These are phyloP conservation scores for Ensete glaucum DNA, from an alignment of 176 grass and related monocot genomes.

Conservation along the genomic window DNA sequence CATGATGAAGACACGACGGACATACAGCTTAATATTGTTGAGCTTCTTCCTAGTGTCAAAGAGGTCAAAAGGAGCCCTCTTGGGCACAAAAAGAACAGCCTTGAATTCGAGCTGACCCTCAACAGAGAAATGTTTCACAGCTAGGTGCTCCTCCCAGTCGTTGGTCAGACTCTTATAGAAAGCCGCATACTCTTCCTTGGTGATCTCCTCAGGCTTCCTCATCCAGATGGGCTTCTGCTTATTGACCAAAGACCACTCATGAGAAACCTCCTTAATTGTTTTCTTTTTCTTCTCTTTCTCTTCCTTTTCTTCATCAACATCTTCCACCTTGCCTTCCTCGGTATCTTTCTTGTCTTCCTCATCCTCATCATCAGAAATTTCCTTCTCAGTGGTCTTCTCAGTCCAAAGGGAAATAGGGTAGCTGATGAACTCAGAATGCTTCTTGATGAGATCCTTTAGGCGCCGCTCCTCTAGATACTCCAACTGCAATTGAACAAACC, in stretches of 20 bases:
- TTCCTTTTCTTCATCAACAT: conserved; percentile 11
- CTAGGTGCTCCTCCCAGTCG: conserved; percentile 4
- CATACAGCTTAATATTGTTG: conserved; percentile 7
- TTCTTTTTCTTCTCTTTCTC: conserved; percentile 10
- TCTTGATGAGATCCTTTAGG: conserved; percentile 3
- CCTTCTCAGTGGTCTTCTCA: conserved; percentile 7
- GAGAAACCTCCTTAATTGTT: conserved; percentile 3
- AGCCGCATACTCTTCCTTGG: conserved; percentile 10
- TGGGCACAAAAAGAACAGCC: not conserved
- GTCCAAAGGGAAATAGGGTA: conserved; percentile 3
- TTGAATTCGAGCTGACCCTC: conserved; percentile 11
- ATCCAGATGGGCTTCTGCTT: conserved; percentile 9
- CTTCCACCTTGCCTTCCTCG: conserved; percentile 7
- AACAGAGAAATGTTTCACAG: conserved; percentile 6
- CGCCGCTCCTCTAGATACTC: conserved; percentile 8
- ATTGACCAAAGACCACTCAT: conserved; percentile 9
- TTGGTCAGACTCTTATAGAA: conserved; percentile 9
- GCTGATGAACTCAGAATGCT: conserved; percentile 13
- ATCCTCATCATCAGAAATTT: conserved; percentile 14
- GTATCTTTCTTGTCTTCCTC: conserved; percentile 7
- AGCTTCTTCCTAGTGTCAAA: conserved; percentile 6
- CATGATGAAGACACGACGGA: conserved; percentile 11
- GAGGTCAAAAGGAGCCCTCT: conserved; percentile 11
- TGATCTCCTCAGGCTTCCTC: conserved; percentile 10
- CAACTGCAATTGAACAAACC: not conserved